Conservation (phyloP, 1,284 basidiomycete genomes). For the Rhodotorula sp. region DNA sequence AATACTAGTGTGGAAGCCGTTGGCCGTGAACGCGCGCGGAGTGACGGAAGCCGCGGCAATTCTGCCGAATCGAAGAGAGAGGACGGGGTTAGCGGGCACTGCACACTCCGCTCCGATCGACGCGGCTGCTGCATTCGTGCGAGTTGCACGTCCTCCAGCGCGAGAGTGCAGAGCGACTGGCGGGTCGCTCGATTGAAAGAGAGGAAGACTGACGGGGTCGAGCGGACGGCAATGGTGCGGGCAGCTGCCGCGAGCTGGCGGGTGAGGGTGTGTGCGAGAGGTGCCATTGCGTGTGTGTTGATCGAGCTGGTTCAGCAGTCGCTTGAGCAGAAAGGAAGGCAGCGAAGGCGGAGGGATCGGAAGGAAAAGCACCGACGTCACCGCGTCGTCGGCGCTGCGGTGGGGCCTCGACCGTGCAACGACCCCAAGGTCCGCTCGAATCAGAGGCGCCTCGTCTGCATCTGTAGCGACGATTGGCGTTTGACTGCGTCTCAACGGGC, state of each 20-base stretch:
- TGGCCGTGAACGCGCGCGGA: not conserved
- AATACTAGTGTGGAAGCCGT: slow-evolving; percentile 1
- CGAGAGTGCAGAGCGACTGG: not conserved
- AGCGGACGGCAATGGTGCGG: not conserved
- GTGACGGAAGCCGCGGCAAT: not conserved
- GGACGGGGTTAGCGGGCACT: too few species aligned
- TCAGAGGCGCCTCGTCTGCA: too few species aligned
- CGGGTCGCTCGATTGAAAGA: not conserved
- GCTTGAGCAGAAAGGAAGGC: not conserved
- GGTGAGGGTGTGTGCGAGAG: not conserved
- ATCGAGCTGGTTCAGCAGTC: too few species aligned
- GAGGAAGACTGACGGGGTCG: not conserved
- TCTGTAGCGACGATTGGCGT: too few species aligned
- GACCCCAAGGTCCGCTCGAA: too few species aligned
- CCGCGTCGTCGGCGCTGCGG: too few species aligned
- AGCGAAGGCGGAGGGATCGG: not conserved
- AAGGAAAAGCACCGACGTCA: too few species aligned
- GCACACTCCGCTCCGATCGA: too few species aligned
- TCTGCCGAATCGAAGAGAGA: not conserved
- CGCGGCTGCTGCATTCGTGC: too few species aligned
- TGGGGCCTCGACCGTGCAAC: too few species aligned
- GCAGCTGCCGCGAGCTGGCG: slow-evolving; percentile 6
- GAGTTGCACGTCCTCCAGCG: too few species aligned
- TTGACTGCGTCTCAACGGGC: too few species aligned
- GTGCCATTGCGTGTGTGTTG: not conserved